A percentile compares a stretch with the other conserved stretches of the same genome.
These are phyloP conservation scores for Clathrus columnatus DNA, from an alignment of 768 basidiomycete species.

Conservation along the genomic window DNA sequence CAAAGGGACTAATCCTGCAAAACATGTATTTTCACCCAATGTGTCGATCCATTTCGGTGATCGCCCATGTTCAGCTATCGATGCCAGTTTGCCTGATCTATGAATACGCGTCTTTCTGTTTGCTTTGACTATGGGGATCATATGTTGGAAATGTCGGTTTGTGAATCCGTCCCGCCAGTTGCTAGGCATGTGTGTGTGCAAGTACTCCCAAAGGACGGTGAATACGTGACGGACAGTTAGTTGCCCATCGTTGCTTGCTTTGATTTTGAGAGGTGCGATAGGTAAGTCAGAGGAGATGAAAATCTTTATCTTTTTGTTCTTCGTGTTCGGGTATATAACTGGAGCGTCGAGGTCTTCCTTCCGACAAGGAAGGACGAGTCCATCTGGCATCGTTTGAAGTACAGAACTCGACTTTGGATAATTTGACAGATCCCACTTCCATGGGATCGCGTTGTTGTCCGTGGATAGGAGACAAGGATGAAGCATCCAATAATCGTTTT, in stretches of 20 bases:
- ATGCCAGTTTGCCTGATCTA: neutral
- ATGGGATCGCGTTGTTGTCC: neutral
- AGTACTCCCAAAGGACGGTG: neutral
- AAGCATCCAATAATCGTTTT: neutral
- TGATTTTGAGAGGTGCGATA: neutral
- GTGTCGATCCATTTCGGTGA: neutral
- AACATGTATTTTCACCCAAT: neutral
- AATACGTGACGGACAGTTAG: neutral
- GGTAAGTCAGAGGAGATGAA: neutral
- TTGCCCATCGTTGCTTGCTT: no score
- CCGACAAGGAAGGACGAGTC: neutral
- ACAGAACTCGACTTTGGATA: neutral
- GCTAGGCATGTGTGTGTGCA: neutral
- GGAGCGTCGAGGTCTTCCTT: neutral
- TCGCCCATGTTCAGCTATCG: neutral
- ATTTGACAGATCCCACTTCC: neutral
- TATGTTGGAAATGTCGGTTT: neutral
- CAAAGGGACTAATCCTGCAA: neutral
- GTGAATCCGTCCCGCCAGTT: neutral
- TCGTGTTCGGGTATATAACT: neutral
- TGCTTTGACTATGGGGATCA: neutral
- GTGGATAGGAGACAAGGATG: neutral
- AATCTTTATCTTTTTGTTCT: neutral
- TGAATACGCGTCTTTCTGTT: neutral
- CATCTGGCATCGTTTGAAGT: neutral